phyloP scores from a whole-genome alignment of 1,139 yeast genomes.

The Suhomyces chickasaworum region DNA sequence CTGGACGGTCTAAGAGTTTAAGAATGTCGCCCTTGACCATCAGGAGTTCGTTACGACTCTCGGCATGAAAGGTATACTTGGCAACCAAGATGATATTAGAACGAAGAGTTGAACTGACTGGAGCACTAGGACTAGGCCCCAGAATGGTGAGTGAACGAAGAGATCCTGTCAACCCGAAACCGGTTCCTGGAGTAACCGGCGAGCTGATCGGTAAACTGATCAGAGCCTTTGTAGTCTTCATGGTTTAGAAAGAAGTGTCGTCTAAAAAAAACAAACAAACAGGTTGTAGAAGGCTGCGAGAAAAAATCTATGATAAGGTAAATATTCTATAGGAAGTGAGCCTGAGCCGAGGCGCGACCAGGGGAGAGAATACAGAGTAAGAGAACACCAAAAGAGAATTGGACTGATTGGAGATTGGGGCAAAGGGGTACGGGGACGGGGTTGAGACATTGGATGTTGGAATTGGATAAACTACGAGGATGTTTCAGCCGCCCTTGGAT shows the following conservation, averaged over 20 bases:
- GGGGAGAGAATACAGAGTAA: no score
- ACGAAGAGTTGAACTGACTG: constrained; percentile 19
- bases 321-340: not conserved
- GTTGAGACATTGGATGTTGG: no score
- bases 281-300: constrained; percentile 1
- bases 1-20: constrained; percentile 40
- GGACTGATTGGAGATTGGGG: not conserved
- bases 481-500: not conserved
- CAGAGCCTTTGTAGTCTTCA: constrained; percentile 14
- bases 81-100: constrained; percentile 42
- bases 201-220: constrained; percentile 13
- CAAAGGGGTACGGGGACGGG: not conserved
- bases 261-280: constrained; percentile 9
- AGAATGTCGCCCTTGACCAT: constrained; percentile 43
- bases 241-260: constrained; percentile 8
- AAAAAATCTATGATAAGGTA: constrained; percentile 1
- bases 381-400: not conserved
- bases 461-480: not conserved
- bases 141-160: constrained; percentile 24
- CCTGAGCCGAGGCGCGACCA: not conserved
- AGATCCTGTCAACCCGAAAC: constrained; percentile 11
- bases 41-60: constrained; percentile 35
- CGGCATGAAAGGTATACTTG: constrained; percentile 39
- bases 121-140: constrained; percentile 21
- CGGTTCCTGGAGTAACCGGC: constrained; percentile 11